Percentiles rank a stretch among this genome's conserved stretches.
Conservation (phyloP, 148 eudicot genomes). For the Diospyros kaki region DNA sequence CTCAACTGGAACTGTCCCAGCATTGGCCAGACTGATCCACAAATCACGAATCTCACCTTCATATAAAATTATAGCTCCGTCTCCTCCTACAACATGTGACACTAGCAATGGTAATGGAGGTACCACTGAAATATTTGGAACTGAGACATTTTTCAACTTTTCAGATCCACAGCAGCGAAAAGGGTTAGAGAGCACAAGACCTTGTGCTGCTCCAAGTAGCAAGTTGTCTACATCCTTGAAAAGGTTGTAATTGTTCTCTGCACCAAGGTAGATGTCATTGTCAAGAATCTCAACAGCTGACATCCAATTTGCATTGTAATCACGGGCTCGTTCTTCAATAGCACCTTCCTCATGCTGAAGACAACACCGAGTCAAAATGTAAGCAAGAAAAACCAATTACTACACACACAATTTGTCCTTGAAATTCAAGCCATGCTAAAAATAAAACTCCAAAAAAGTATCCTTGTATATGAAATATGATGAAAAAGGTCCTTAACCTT, state of each 20-base stretch:
- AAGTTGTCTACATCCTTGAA: no score
- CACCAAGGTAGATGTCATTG: slow-evolving; percentile 83
- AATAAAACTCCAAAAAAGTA: neutral
- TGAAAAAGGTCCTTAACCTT: slow-evolving; percentile 43
- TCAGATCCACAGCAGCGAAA: no score
- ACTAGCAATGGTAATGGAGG: slow-evolving; percentile 82
- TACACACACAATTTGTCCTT: neutral
- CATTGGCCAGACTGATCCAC: slow-evolving; percentile 82
- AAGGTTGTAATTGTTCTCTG: slow-evolving; percentile 87
- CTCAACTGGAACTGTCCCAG: slow-evolving; percentile 92
- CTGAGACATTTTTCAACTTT: slow-evolving; percentile 56
- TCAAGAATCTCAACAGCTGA: slow-evolving; percentile 94
- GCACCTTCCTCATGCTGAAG: slow-evolving; percentile 97
- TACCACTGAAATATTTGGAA: slow-evolving; percentile 77
- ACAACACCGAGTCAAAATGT: slow-evolving; percentile 3
- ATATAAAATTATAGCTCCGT: slow-evolving; percentile 78
- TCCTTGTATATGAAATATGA: neutral
- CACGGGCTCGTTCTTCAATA: slow-evolving; percentile 97
- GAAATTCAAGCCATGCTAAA: neutral
- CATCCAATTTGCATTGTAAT: slow-evolving; percentile 99
- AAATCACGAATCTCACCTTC: slow-evolving; percentile 95
- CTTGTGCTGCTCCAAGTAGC: no score
- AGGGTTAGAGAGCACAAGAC: no score
- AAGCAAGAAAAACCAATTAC: neutral
- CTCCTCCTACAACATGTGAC: slow-evolving; percentile 83